phyloP scores from a whole-genome alignment of 345 rosid species.

The Noccaea caerulescens region DNA sequence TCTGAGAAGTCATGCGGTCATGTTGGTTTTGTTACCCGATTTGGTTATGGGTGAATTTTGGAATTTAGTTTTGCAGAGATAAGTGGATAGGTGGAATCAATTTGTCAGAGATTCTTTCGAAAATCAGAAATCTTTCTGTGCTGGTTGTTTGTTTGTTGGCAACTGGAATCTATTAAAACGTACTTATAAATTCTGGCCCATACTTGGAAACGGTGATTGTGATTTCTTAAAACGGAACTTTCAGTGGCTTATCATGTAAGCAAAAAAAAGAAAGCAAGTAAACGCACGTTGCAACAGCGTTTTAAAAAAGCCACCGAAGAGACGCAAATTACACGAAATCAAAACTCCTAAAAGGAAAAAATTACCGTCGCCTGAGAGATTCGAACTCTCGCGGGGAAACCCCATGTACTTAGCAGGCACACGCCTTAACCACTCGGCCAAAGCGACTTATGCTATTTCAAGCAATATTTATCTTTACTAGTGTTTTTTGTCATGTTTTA shows the following conservation, averaged over 20 bases:
- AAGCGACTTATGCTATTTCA: slow-evolving; percentile 40
- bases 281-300: slow-evolving; percentile 1
- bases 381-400: slow-evolving; percentile 78
- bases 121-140: not conserved
- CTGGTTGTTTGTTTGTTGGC: not conserved
- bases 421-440: slow-evolving; percentile 74
- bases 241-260: too few species aligned
- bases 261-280: too few species aligned
- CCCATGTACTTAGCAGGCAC: slow-evolving; percentile 80
- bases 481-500: too few species aligned
- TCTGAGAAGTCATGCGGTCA: slow-evolving; percentile 17
- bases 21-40: slow-evolving; percentile 26
- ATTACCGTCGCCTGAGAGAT: slow-evolving; percentile 67
- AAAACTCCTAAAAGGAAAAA: too few species aligned
- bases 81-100: slow-evolving; percentile 14
- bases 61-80: not conserved
- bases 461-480: too few species aligned
- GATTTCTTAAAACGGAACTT: not conserved
- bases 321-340: not conserved
- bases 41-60: slow-evolving; percentile 30
- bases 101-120: slow-evolving; percentile 25
- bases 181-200: not conserved
- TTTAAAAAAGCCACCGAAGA: not conserved
- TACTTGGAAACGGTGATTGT: not conserved
- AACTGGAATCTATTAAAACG: slow-evolving; percentile 17